Evolutionary conservation across 2,329 filamentous ascomycete genomes (phyloP), one percentile per base, ranked within the genome.

Genomic region (Ceratocystis smalleyi): DNA sequence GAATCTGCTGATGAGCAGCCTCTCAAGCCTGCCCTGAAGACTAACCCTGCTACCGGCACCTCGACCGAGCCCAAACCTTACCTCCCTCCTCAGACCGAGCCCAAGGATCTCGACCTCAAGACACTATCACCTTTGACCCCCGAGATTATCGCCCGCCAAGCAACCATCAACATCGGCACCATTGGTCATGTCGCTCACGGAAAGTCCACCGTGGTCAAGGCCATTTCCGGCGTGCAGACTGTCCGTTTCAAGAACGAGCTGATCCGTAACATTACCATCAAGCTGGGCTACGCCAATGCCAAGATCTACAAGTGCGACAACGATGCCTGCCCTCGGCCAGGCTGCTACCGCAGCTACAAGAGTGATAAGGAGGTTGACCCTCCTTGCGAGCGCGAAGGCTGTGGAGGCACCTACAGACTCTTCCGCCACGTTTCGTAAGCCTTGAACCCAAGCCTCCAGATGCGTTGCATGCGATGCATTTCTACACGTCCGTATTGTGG

Each of bases 261-360:
- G 78, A 95, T 97, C 79, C 84, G 94, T 73, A 99, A 99, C 77
- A 99, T 99, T 73, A 99, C 94, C 72, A 99, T 99, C 81, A 99
- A 99, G 85, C 84, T 99, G 72, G 94, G 94, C 75, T 99, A 99
- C 76, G 94, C 94, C 75, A 99, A 99, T 76, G 94, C 94, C 71
- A 97, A 99, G 79, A 91, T 99, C 76, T 99, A 97, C 86, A 89
- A 96, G 82, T 99, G 94, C 77, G 90, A 96, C 77, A 96, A 89
- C 77, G 75, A 79, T 63, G 86, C 88, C 69, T 99, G 94, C 79
- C 94, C 94, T 67, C 83, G 94, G 71, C 94, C 94, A 68, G 91
- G 88, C 70, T 97, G 92, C 82, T 99, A 91, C 80, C 84, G 88
- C 76, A 96, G 90, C 77, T 99, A 89, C 81, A 96, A 95, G 84